Percentiles rank a stretch among this genome's conserved stretches.
These are phyloP conservation scores for Suhomyces atakaporum DNA, from an alignment of 1,139 yeast species.

Conservation along the genomic window DNA sequence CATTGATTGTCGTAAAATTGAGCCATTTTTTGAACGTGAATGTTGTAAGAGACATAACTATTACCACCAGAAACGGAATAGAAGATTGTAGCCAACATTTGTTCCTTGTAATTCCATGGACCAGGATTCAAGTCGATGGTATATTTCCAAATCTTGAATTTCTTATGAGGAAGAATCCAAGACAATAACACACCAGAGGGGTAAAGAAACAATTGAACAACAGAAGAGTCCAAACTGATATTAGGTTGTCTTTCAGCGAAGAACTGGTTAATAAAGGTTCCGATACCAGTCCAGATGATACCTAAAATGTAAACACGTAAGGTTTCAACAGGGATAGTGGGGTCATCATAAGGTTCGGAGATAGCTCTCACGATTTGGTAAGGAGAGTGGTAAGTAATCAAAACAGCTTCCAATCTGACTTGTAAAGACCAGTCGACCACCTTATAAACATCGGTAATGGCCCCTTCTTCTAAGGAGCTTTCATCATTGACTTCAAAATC, in stretches of 20 bases:
- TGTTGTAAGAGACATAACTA: slow-evolving; percentile 18
- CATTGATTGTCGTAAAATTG: slow-evolving; percentile 18
- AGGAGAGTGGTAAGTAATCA: slow-evolving; percentile 57
- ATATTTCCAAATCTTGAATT: slow-evolving; percentile 19
- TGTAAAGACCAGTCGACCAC: slow-evolving; percentile 20
- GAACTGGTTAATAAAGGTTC: slow-evolving; percentile 59
- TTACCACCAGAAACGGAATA: slow-evolving; percentile 18
- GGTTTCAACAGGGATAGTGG: slow-evolving; percentile 52
- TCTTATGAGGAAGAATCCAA: slow-evolving; percentile 24
- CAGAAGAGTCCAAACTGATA: slow-evolving; percentile 48
- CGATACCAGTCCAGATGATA: slow-evolving; percentile 54
- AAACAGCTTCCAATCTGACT: slow-evolving; percentile 19
- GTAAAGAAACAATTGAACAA: slow-evolving; percentile 58
- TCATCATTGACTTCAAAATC: neutral
- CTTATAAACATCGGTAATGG: slow-evolving; percentile 1
- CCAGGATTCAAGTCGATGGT: slow-evolving; percentile 25
- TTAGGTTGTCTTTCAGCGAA: slow-evolving; percentile 57
- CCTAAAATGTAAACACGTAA: slow-evolving; percentile 58
- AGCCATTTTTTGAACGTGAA: slow-evolving; percentile 20
- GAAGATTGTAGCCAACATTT: slow-evolving; percentile 24
- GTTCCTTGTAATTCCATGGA: slow-evolving; percentile 26
- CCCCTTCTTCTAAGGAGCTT: neutral
- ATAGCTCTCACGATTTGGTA: slow-evolving; percentile 66
- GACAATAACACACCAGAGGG: slow-evolving; percentile 49
- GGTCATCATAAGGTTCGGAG: slow-evolving; percentile 55